Conservation (phyloP, 441 rosid genomes). For the Adansonia gregorii region DNA sequence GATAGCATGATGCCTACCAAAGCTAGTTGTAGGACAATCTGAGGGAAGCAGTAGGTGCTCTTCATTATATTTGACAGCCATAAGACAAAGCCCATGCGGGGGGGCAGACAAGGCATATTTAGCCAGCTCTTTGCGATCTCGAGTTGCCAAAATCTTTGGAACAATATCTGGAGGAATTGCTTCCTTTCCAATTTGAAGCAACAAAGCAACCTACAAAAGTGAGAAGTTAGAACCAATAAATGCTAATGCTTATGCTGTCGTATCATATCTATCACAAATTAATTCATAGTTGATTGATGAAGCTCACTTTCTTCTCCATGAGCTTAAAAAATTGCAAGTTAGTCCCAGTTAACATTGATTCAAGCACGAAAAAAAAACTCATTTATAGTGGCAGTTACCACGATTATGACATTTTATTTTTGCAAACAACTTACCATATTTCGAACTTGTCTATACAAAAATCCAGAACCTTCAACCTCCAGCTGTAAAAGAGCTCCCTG, state of each 20-base stretch:
- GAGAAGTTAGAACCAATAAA: not conserved
- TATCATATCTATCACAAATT: not conserved
- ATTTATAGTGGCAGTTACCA: not conserved
- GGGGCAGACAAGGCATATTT: constrained; percentile 63
- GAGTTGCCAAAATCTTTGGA: constrained; percentile 61
- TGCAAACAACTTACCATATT: constrained; percentile 63
- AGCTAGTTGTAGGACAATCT: constrained; percentile 63
- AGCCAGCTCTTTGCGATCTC: constrained; percentile 75
- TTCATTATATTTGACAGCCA: constrained; percentile 62
- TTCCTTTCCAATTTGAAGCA: constrained; percentile 81
- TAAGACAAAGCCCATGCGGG: constrained; percentile 80
- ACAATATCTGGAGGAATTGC: constrained; percentile 75
- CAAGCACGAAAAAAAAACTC: not conserved
- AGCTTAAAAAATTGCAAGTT: constrained; percentile 14
- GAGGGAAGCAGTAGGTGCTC: constrained; percentile 66
- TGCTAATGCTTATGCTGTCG: not conserved
- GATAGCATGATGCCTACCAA: constrained; percentile 65
- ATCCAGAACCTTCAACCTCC: constrained; percentile 90
- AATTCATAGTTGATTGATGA: not conserved
- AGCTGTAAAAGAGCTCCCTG: constrained; percentile 79
- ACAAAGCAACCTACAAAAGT: constrained; percentile 68
- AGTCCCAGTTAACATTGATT: not conserved
- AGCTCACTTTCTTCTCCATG: constrained; percentile 15
- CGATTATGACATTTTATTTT: not conserved
- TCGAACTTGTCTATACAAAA: constrained; percentile 85